Base-by-base conservation (phyloP, 768 basidiomycete genomes). In the Lanmaoa rubissima region DNA sequence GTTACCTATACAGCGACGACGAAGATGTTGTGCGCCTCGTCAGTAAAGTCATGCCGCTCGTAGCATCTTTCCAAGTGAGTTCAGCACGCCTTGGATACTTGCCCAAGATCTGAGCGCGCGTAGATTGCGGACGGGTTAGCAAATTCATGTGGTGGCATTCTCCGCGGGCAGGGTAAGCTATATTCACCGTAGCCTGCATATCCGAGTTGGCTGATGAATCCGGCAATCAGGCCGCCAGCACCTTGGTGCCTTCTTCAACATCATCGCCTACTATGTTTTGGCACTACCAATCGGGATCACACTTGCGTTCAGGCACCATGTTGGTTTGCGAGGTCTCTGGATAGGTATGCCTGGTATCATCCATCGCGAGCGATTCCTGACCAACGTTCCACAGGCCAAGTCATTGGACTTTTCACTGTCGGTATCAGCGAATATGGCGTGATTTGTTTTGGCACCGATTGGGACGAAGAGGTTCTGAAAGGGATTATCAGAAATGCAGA, bases 241-340 rank as follows among this genome's bases (percentile, higher is more conserved):
- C 58, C 78, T 90, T 17, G 89, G 88, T 8, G 88, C 89, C 9
- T 62, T 83, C 8, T 89, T 90, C 74, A 90, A 91, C 65, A 66
- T 87, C 26, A 71, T 88, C 16, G 87, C 88, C 38, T 83, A 83
- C 66, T 84, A 83, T 55, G 72, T 81, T 1, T 65, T 83, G 38
- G 82, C 81, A 5, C 67, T 83, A 2, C 82, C 82, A 0, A 65
- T 83, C 21, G 82, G 82, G 12, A 77, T 81, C 52, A 75, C 73
- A 2, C 76, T 84, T 12, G 82, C 82, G 2, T 83, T 82, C 65
- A 68, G 68, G 24, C 67, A 71, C 0, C 68, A 64, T n/a, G 55
- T 77, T 11, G 82, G 82, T 4, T 66, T 83, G 31, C 69, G 74
- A 43, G 82, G 82, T 4, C 72, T 83, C 16, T 83, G 82, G 82